Base-by-base conservation (phyloP, 306 rosid species). In the Lagenaria siceraria region DNA sequence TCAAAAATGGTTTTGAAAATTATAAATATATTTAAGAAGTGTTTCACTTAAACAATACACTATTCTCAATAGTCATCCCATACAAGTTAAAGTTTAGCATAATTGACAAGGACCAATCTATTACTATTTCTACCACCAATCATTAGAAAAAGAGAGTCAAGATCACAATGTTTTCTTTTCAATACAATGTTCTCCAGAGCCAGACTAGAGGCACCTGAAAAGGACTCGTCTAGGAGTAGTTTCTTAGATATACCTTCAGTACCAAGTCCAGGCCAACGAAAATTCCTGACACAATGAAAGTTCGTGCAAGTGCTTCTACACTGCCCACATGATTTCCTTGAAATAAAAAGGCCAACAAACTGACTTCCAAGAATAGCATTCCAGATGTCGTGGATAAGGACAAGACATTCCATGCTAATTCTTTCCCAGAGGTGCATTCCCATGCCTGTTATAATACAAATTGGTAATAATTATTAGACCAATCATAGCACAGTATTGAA, bases 341-440 rank as follows among this genome's bases (percentile, higher is more conserved):
- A 71, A 92, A 86, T 73, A 95, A 85, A 88, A 95, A 95, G n/a
- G 98, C 93, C 83, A 95, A 86, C 88, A 95, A 87, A 86, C 98
- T 95, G 46, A 95, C 96, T 92, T 95, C 98, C 79, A 95, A 86
- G 84, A 95, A 95, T 75, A 95, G 87, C 98, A 95, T 92, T 79
- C 97, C 98, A 2, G 96, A 92, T 64, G 95, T 78, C 42, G 98
- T 92, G 83, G 89, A 89, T 83, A 92, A 76, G 64, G 98, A 86
- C 31, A 95, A 71, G 82, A 92, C 72, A 88, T 90, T 89, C 97
- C 98, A 95, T 2, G 88, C 77, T 13, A 85, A 53, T 82, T 88
- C 87, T 79, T 90, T 89, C 71, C 90, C 97, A 76, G 92, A 64
- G 62, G 92, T 69, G 81, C 98, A 95, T 77, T 95, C 98, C 97